A percentile compares a stretch with the other conserved stretches of the same genome.
Conservation (phyloP, 2,329 filamentous ascomycete genomes). For the Aspergillus fijiensis region DNA sequence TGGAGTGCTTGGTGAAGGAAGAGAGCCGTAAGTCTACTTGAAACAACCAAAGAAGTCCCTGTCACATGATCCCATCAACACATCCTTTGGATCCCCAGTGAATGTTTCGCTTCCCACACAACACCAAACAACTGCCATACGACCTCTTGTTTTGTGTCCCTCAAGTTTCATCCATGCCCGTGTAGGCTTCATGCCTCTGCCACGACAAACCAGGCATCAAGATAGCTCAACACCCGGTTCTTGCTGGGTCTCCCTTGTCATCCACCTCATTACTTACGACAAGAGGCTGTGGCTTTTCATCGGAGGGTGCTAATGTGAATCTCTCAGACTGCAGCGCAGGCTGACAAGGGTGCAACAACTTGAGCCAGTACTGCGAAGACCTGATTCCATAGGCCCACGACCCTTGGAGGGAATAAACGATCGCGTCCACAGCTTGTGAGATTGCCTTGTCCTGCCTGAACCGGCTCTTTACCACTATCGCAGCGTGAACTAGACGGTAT, state of each 20-base stretch:
- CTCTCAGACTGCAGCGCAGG: background rate
- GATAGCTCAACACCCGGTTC: too few species aligned
- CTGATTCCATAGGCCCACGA: background rate
- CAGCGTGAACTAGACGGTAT: background rate
- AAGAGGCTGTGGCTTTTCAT: background rate
- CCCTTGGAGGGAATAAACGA: background rate
- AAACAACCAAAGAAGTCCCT: too few species aligned
- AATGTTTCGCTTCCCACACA: too few species aligned
- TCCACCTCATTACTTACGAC: background rate
- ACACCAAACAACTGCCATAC: too few species aligned
- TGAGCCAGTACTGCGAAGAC: background rate
- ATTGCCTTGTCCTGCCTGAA: background rate
- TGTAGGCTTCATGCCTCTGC: too few species aligned
- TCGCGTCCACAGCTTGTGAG: background rate
- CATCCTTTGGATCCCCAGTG: too few species aligned
- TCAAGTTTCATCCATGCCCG: too few species aligned
- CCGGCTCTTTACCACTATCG: background rate
- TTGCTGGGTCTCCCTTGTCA: background rate
- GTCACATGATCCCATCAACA: too few species aligned
- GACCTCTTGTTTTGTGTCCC: too few species aligned
- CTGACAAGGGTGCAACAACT: background rate
- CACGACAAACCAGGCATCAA: too few species aligned
- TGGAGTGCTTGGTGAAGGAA: too few species aligned
- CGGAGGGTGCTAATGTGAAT: accelerated
- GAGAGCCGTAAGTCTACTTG: too few species aligned